Base-by-base conservation (phyloP, 805 yeast species). In the Yarrowia sp. region DNA sequence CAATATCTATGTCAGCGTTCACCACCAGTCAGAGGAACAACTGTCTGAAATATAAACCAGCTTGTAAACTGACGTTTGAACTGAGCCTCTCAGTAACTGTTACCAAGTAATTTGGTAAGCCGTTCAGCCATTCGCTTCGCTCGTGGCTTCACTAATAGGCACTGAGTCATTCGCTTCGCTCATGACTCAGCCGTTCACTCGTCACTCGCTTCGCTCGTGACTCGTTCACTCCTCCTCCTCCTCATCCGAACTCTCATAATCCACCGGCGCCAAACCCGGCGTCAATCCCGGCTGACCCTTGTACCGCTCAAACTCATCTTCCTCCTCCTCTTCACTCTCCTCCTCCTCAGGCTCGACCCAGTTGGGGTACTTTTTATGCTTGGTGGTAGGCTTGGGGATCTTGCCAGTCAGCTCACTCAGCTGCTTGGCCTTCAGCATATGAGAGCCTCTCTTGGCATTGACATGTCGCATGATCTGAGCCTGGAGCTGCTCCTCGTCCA, bases 201-300 rank as follows among this genome's bases (percentile, higher is more conserved):
- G 22, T 42, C 28, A 10, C 32, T 22, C 47, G 14, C 47, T 22
- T 43, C 32, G 48, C 31, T 28, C 50, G 43, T 33, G 33, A 11
- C 33, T 7, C 48, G 33, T 17, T 45, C 14, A 8, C n/a, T 17
- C 31, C n/a, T 47, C 53, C 17, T 33, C 41, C 2, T 36, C 65
- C 17, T 28, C 65, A 39, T 61, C 65, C 31, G 47, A 57, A 3
- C 69, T 73, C 48, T 69, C 72, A 45, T 66, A 68, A 35, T 68
- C 73, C 35, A 71, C 72, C 11, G 73, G 73, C 17, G 73, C 73
- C 15, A 71, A 60, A 9, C 73, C 73, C 10, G 73, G 73, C 10
- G 73, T 71, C 41, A 71, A 57, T 0, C 72, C 73, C 4, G 66
- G 65, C 44, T 43, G 51, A 8, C 64, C 64, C 43, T 43, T 43